Conservation (phyloP, 345 rosid species). For the Arabidopsis thaliana region DNA sequence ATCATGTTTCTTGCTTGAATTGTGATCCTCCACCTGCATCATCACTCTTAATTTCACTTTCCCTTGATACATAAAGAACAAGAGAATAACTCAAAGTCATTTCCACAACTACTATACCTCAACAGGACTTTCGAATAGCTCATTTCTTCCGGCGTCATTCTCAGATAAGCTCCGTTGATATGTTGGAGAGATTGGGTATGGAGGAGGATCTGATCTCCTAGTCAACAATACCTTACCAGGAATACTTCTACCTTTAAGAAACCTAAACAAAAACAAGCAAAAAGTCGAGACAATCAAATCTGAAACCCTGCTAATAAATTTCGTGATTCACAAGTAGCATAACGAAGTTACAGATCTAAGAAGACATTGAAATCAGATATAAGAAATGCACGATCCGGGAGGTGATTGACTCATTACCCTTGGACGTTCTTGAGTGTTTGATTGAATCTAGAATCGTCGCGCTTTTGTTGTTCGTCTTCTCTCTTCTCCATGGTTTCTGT, state of each 20-base stretch:
- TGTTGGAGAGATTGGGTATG: conserved; percentile 58
- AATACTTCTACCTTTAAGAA: conserved; percentile 89
- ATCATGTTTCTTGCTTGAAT: conserved; percentile 49
- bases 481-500: conserved; percentile 35
- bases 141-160: conserved; percentile 70
- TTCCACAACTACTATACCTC: conserved; percentile 50
- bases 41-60: conserved; percentile 17
- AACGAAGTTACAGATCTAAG: conserved; percentile 21
- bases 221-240: conserved; percentile 89
- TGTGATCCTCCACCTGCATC: conserved; percentile 56
- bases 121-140: conserved; percentile 51
- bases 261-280: conserved; percentile 47
- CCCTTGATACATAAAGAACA: not conserved
- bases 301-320: not conserved
- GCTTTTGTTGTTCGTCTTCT: conserved; percentile 50
- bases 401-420: conserved; percentile 52
- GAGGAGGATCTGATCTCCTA: conserved; percentile 72
- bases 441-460: conserved; percentile 82
- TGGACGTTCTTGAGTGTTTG: conserved; percentile 92
- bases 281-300: not conserved
- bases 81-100: not conserved
- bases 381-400: conserved; percentile 17
- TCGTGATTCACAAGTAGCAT: not conserved
- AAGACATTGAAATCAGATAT: not conserved
- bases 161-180: conserved; percentile 76